Evolutionary conservation across 1,284 basidiomycete species (phyloP).

Genomic region (Cutaneotrichosporon sp.): DNA sequence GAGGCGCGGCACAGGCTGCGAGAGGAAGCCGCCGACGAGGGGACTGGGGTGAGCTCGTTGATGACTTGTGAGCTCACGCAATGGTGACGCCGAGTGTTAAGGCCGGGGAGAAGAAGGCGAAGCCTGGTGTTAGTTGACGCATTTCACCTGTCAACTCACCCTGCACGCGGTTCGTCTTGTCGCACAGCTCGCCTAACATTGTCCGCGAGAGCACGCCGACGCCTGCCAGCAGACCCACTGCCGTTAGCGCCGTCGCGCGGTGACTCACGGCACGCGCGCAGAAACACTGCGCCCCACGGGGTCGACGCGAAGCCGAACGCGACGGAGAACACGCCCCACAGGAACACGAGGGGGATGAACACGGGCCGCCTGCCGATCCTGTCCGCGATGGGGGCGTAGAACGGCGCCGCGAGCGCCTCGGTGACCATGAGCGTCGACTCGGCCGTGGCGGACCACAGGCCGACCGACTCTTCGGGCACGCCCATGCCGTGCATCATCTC

Average conservation of each 20-base stretch:
- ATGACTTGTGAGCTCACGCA: conserved; percentile 26
- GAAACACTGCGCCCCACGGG: conserved; percentile 27
- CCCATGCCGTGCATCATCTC: conserved; percentile 45
- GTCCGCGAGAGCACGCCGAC: conserved; percentile 44
- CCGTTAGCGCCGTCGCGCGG: neutral
- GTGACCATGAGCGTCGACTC: conserved; percentile 43
- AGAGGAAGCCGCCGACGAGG: conserved; percentile 43
- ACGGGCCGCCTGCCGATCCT: conserved; percentile 37
- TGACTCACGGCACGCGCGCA: conserved; percentile 35
- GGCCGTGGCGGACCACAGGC: conserved; percentile 41
- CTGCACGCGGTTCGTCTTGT: conserved; percentile 41
- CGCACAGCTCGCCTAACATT: conserved; percentile 46
- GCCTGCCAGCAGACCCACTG: conserved; percentile 42
- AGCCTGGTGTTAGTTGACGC: conserved; percentile 23
- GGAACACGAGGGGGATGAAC: conserved; percentile 27
- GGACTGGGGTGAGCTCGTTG: conserved; percentile 26
- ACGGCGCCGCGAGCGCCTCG: conserved; percentile 41
- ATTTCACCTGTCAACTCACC: conserved; percentile 19
- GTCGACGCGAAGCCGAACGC: conserved; percentile 27
- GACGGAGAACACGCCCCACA: conserved; percentile 30
- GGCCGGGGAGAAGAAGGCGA: conserved; percentile 43
- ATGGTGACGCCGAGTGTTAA: conserved; percentile 40
- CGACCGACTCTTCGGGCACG: conserved; percentile 39
- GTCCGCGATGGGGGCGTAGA: conserved; percentile 42
- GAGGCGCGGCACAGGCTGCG: conserved; percentile 37